Percentiles rank a stretch among this genome's conserved stretches.
These are phyloP conservation scores for Beauveria bassiana DNA, from an alignment of 2,329 filamentous ascomycete genomes.

Conservation along the genomic window DNA sequence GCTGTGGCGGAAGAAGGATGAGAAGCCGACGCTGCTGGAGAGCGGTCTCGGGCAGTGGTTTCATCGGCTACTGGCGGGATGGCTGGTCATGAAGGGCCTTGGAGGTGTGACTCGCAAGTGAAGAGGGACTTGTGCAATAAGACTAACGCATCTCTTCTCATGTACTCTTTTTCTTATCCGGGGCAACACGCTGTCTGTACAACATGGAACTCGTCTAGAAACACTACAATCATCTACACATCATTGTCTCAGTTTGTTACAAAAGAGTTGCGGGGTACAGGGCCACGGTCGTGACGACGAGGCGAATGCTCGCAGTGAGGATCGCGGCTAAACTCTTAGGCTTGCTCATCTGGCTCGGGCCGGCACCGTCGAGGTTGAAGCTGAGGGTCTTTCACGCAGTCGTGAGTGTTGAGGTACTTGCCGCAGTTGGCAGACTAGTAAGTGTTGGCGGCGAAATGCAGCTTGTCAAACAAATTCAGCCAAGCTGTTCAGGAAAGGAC, in stretches of 20 bases:
- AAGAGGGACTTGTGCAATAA: background rate
- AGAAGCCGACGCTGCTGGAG: slow-evolving; percentile 25
- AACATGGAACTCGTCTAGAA: background rate
- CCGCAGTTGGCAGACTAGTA: slow-evolving; percentile 12
- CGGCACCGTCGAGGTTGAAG: slow-evolving; percentile 18
- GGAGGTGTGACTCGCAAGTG: background rate
- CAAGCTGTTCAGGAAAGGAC: too few relatives aligned
- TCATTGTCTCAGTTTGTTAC: background rate
- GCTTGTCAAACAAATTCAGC: slow-evolving; percentile 1
- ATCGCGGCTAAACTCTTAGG: background rate
- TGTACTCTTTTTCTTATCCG: background rate
- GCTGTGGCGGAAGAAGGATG: slow-evolving; percentile 26
- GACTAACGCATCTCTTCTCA: background rate
- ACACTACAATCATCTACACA: background rate
- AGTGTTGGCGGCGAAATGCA: slow-evolving; percentile 14
- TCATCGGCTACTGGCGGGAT: slow-evolving; percentile 22
- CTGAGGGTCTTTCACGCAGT: slow-evolving; percentile 18
- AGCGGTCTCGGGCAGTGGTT: slow-evolving; percentile 21
- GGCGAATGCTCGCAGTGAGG: background rate
- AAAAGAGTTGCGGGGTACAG: background rate
- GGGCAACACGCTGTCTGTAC: background rate
- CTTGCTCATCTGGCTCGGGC: slow-evolving; percentile 3
- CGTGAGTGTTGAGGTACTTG: slow-evolving; percentile 16
- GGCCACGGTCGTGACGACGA: background rate
- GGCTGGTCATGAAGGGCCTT: slow-evolving; percentile 22